Conservation (phyloP, 2,329 filamentous ascomycete species). For the Fusarium proliferatum region DNA sequence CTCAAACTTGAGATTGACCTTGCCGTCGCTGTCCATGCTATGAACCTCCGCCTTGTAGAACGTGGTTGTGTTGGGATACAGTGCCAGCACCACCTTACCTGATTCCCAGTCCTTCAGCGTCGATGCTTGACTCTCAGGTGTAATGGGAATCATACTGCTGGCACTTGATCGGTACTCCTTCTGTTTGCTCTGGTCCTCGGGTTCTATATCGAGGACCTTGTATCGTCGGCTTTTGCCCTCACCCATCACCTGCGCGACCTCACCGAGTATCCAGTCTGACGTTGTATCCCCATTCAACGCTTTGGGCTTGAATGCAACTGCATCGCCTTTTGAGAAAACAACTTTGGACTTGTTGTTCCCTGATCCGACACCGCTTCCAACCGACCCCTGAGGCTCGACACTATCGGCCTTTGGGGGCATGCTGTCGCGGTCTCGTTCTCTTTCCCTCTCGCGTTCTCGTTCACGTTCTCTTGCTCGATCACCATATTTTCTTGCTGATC, state of each 20-base stretch:
- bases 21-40: constrained; percentile 67
- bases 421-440: constrained; percentile 44
- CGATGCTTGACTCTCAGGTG: constrained; percentile 61
- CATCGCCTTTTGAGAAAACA: constrained; percentile 69
- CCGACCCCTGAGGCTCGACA: constrained; percentile 63
- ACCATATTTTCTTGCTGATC: constrained; percentile 51
- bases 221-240: constrained; percentile 83
- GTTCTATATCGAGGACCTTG: constrained; percentile 83
- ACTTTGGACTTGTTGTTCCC: constrained; percentile 60
- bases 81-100: constrained; percentile 78
- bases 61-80: constrained; percentile 86
- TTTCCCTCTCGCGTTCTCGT: constrained; percentile 51
- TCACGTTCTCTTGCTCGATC: constrained; percentile 54
- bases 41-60: constrained; percentile 88
- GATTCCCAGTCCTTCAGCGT: constrained; percentile 70
- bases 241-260: constrained; percentile 79
- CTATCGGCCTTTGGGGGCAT: constrained; percentile 67
- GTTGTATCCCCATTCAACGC: constrained; percentile 57
- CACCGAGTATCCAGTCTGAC: constrained; percentile 78
- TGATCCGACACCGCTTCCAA: constrained; percentile 47
- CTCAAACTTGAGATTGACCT: constrained; percentile 79
- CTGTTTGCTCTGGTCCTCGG: constrained; percentile 75
- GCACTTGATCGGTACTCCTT: constrained; percentile 78
- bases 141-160: constrained; percentile 81
- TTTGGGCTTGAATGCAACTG: constrained; percentile 75